Conservation (phyloP, 805 yeast species). For the Spathaspora boniae region DNA sequence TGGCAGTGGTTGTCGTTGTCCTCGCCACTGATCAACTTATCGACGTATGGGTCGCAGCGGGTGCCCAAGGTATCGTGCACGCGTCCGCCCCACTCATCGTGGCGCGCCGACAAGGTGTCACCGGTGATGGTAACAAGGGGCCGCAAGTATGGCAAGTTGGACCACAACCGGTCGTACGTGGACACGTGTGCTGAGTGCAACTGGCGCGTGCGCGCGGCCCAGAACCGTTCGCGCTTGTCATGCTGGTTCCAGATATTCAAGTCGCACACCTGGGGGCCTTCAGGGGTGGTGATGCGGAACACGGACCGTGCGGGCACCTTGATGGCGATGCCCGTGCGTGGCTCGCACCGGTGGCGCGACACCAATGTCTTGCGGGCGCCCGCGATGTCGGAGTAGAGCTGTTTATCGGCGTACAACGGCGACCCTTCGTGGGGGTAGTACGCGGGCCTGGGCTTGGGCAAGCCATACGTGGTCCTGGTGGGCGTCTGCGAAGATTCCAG, state of each 20-base stretch:
- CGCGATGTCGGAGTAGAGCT: conserved; percentile 45
- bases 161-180: conserved; percentile 61
- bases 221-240: conserved; percentile 60
- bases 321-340: conserved; percentile 60
- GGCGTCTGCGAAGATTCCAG: conserved; percentile 32
- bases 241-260: conserved; percentile 61
- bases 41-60: conserved; percentile 68
- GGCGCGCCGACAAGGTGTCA: conserved; percentile 53
- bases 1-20: conserved; percentile 68
- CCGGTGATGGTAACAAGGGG: conserved; percentile 63
- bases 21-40: conserved; percentile 58
- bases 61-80: conserved; percentile 67
- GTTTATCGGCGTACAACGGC: conserved; percentile 48
- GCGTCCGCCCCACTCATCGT: conserved; percentile 64
- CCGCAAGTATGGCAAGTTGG: conserved; percentile 60
- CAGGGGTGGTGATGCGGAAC: conserved; percentile 58
- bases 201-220: conserved; percentile 71
- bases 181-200: conserved; percentile 62
- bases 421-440: conserved; percentile 56
- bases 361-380: conserved; percentile 40
- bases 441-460: conserved; percentile 50
- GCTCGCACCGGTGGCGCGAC: conserved; percentile 43
- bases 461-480: conserved; percentile 28
- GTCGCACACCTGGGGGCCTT: conserved; percentile 72
- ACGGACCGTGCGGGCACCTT: conserved; percentile 59